Evolutionary conservation across 2,329 filamentous ascomycete genomes (phyloP).

Genomic region (Nigrograna mackinnonii): DNA sequence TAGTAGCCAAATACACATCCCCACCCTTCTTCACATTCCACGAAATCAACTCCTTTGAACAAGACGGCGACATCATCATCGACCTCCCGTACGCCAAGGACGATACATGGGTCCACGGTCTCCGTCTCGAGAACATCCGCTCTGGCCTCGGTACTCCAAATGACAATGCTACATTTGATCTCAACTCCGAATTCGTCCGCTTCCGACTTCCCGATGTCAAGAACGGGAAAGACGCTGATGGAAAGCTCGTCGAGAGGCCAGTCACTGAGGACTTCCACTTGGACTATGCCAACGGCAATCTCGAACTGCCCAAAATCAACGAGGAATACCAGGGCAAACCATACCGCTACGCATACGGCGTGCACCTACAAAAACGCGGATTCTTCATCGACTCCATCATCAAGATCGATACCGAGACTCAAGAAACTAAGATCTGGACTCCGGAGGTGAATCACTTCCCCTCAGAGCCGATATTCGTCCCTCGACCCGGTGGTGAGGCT

Average conservation of each 20-base stretch:
- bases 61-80: conserved; percentile 6
- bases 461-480: conserved; percentile 9
- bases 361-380: conserved; percentile 7
- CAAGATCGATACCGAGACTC: conserved; percentile 9
- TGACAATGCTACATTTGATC: conserved; percentile 1
- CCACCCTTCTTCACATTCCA: conserved; percentile 11
- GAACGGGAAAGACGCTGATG: neutral
- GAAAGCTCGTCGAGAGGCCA: neutral
- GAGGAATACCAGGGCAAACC: conserved; percentile 4
- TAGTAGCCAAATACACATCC: conserved; percentile 7
- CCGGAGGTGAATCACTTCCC: conserved; percentile 6
- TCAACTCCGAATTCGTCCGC: conserved; percentile 1
- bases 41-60: conserved; percentile 11
- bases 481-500: conserved; percentile 1
- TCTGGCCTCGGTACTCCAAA: conserved; percentile 1
- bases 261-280: conserved; percentile 5
- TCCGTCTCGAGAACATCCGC: neutral
- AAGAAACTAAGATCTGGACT: conserved; percentile 2
- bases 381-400: conserved; percentile 11
- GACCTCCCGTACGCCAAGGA: conserved; percentile 3
- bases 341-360: conserved; percentile 11
- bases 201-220: conserved; percentile 5
- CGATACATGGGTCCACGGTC: conserved; percentile 2
- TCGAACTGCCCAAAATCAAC: conserved; percentile 11
- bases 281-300: conserved; percentile 2